A percentile compares a stretch with the other conserved stretches of the same genome.
Evolutionary conservation across 192 early-diverging fungal species (phyloP).

Genomic region (Dissophora globulifera): DNA sequence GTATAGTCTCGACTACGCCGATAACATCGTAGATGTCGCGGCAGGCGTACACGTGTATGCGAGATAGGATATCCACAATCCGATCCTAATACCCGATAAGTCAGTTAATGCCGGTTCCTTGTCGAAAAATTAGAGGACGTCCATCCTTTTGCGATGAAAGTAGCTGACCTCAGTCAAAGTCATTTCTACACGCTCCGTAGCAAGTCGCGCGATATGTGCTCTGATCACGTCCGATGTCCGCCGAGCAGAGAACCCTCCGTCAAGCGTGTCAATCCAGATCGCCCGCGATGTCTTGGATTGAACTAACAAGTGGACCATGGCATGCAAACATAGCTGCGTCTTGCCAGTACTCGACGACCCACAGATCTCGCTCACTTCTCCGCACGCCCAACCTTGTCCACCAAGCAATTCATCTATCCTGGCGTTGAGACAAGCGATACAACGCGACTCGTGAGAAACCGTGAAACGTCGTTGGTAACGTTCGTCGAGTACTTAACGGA

Average conservation of each 20-base stretch:
- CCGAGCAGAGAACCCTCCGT: slow-evolving; percentile 33
- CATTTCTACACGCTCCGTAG: too few relatives aligned
- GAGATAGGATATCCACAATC: slow-evolving; percentile 4
- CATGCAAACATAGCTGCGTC: slow-evolving; percentile 25
- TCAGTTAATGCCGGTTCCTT: too few relatives aligned
- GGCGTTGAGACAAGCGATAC: neutral
- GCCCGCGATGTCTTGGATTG: slow-evolving; percentile 2
- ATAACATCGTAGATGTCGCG: slow-evolving; percentile 33
- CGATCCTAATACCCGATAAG: neutral
- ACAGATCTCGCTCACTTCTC: slow-evolving; percentile 44
- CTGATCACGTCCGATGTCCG: slow-evolving; percentile 5
- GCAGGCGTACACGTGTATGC: slow-evolving; percentile 29
- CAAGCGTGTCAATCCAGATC: slow-evolving; percentile 38
- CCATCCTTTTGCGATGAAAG: too few relatives aligned
- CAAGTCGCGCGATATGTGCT: neutral
- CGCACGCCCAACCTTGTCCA: slow-evolving; percentile 18
- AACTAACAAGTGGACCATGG: slow-evolving; percentile 10
- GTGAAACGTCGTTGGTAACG: too few relatives aligned
- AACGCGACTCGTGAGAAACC: too few relatives aligned
- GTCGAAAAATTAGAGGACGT: too few relatives aligned
- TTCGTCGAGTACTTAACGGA: neutral
- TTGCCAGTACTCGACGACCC: slow-evolving; percentile 19
- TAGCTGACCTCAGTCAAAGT: too few relatives aligned
- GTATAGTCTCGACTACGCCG: slow-evolving; percentile 6
- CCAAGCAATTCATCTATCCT: slow-evolving; percentile 33